These are phyloP conservation scores for Raphanus hybrid DNA, from an alignment of 441 rosid genomes.

Conservation along the genomic window DNA sequence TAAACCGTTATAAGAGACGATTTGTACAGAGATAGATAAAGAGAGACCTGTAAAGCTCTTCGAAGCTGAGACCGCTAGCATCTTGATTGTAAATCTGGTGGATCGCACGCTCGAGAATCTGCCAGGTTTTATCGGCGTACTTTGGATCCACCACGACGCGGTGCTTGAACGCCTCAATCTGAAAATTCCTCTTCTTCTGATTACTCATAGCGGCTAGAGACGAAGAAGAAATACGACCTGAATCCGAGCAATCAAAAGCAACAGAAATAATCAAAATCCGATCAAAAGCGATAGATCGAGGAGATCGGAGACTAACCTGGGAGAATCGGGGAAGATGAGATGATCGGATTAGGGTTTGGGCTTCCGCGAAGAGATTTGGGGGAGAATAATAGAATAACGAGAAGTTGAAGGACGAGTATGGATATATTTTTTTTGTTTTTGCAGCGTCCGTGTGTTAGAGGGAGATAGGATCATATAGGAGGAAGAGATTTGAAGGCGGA, in stretches of 20 bases:
- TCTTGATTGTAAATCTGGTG: conserved; percentile 98
- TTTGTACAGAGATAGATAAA: no score
- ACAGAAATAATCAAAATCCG: no score
- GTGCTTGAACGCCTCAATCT: conserved; percentile 93
- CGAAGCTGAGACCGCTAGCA: conserved; percentile 96
- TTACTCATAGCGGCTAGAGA: conserved; percentile 72
- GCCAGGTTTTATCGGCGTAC: conserved; percentile 96
- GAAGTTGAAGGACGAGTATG: neutral
- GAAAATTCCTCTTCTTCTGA: conserved; percentile 73
- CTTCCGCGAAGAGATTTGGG: conserved; percentile 36
- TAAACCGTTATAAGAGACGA: no score
- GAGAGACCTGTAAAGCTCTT: conserved; percentile 24
- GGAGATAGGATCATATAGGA: conserved; percentile 21
- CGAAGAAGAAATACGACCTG: conserved; percentile 1
- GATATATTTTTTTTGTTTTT: neutral
- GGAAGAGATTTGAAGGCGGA: conserved; percentile 33
- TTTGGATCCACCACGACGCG: conserved; percentile 95
- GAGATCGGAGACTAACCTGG: no score
- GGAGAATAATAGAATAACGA: neutral
- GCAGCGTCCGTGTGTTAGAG: no score
- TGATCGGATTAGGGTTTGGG: neutral
- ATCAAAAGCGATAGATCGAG: neutral
- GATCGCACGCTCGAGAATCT: conserved; percentile 90
- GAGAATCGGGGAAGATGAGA: no score
- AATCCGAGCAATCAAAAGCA: neutral